A percentile compares a stretch with the other conserved stretches of the same genome.
These are phyloP conservation scores for Acaromyces ingoldii DNA, from an alignment of 1,284 basidiomycete species.

Conservation along the genomic window DNA sequence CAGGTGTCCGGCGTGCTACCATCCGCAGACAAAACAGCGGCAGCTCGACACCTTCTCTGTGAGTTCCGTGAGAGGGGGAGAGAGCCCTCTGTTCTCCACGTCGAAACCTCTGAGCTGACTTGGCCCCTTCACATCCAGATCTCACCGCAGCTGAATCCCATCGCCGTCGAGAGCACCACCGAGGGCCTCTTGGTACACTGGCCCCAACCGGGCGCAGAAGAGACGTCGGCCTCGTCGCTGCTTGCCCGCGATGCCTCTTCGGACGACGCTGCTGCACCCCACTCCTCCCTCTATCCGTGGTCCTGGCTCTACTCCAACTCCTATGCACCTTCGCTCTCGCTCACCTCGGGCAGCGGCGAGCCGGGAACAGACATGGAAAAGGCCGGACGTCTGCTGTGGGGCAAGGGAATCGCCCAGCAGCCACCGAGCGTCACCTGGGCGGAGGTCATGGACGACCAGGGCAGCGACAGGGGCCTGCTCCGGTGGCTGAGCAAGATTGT, in stretches of 20 bases:
- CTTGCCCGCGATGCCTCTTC: not conserved
- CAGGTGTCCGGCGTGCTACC: constrained; percentile 79
- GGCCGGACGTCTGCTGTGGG: constrained; percentile 63
- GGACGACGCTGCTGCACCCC: constrained; percentile 41
- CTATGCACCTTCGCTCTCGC: constrained; percentile 62
- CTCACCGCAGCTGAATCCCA: constrained; percentile 66
- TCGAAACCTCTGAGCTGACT: not conserved
- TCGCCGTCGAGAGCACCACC: constrained; percentile 60
- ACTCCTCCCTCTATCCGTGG: constrained; percentile 80
- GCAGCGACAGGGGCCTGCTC: constrained; percentile 67
- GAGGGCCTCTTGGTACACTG: constrained; percentile 65
- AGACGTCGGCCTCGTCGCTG: not conserved
- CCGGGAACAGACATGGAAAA: constrained; percentile 15
- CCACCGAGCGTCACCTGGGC: constrained; percentile 73
- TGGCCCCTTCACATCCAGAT: constrained; percentile 58
- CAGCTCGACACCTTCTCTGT: constrained; percentile 70
- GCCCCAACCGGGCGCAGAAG: constrained; percentile 34
- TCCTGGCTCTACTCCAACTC: constrained; percentile 70
- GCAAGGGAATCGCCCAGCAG: constrained; percentile 66
- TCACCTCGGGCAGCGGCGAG: too few relatives aligned
- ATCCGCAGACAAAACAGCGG: constrained; percentile 82
- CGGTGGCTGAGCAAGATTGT: constrained; percentile 80
- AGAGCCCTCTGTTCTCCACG: not conserved
- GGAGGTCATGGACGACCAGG: constrained; percentile 65
- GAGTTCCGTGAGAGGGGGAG: not conserved